A percentile compares a stretch with the other conserved stretches of the same genome.
Conservation (phyloP, 352 stramenopile species). For the Globisporangium radiosum region DNA sequence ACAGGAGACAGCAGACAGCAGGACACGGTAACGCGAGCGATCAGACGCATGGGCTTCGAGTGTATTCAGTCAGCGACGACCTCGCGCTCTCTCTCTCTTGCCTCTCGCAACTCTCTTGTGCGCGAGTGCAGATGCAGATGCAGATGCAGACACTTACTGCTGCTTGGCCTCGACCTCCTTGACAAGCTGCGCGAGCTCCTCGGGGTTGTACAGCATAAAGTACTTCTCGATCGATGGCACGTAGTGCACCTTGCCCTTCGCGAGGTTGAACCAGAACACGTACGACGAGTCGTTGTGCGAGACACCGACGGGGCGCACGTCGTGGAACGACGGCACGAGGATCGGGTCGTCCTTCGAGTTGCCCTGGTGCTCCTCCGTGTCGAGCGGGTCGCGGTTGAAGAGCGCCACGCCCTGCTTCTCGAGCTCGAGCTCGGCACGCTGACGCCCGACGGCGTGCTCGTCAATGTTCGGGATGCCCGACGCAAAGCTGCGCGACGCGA, state of each 20-base stretch:
- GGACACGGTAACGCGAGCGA: too few relatives aligned
- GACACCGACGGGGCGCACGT: constrained; percentile 65
- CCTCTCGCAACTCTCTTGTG: too few relatives aligned
- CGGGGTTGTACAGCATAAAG: constrained; percentile 88
- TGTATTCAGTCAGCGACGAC: too few relatives aligned
- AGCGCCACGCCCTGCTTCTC: constrained; percentile 54
- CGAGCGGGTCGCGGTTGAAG: constrained; percentile 83
- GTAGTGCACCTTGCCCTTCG: constrained; percentile 85
- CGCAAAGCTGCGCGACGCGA: constrained; percentile 47
- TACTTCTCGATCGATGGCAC: constrained; percentile 86
- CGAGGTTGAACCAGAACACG: constrained; percentile 84
- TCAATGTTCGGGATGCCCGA: constrained; percentile 69
- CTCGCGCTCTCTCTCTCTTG: too few relatives aligned
- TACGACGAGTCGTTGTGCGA: constrained; percentile 88
- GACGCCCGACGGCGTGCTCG: constrained; percentile 74
- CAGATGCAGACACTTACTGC: constrained; percentile 22
- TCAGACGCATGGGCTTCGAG: neutral
- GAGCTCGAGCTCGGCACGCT: constrained; percentile 69
- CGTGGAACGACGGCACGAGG: constrained; percentile 76
- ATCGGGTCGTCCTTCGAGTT: constrained; percentile 88
- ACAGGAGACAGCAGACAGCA: too few relatives aligned
- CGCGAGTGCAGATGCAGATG: too few relatives aligned
- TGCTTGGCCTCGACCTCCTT: constrained; percentile 83
- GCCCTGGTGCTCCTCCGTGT: constrained; percentile 81
- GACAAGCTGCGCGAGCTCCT: constrained; percentile 72